phyloP scores from a whole-genome alignment of 345 rosid species.

The Psidium friedrichsthalianum region DNA sequence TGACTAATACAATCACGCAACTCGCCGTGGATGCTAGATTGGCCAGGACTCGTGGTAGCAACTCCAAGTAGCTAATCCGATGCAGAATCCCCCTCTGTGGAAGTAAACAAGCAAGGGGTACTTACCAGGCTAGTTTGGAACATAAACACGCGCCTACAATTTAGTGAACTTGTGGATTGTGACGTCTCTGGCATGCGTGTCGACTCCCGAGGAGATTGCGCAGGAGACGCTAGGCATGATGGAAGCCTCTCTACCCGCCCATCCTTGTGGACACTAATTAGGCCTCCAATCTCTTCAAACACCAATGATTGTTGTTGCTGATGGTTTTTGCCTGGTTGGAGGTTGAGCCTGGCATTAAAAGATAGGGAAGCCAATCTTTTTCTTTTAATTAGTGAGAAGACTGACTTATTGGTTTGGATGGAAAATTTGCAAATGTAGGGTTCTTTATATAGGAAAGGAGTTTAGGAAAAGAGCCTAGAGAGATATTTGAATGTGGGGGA shows the following conservation, averaged over 20 bases:
- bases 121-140: conserved; percentile 19
- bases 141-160: conserved; percentile 63
- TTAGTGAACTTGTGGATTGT: conserved; percentile 33
- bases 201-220: conserved; percentile 23
- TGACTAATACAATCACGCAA: conserved; percentile 38
- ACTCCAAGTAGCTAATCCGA: conserved; percentile 53
- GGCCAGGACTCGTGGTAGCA: conserved; percentile 52
- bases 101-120: conserved; percentile 48
- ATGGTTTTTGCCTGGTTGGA: conserved; percentile 12
- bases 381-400: background rate
- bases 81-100: conserved; percentile 68
- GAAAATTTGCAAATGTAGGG: background rate
- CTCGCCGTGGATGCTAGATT: conserved; percentile 25
- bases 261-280: conserved; percentile 53
- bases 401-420: background rate
- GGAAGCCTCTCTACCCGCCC: conserved; percentile 62
- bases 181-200: conserved; percentile 40
- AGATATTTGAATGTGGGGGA: background rate
- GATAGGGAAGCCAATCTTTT: conserved; percentile 36
- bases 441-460: conserved; percentile 12
- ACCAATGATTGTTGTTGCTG: conserved; percentile 28
- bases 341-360: conserved; percentile 15
- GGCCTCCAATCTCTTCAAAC: conserved; percentile 51
- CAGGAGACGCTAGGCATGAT: conserved; percentile 35
- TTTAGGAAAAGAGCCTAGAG: background rate